Conservation (phyloP, 495 filamentous ascomycete genomes). For the Ramalina intermedia region DNA sequence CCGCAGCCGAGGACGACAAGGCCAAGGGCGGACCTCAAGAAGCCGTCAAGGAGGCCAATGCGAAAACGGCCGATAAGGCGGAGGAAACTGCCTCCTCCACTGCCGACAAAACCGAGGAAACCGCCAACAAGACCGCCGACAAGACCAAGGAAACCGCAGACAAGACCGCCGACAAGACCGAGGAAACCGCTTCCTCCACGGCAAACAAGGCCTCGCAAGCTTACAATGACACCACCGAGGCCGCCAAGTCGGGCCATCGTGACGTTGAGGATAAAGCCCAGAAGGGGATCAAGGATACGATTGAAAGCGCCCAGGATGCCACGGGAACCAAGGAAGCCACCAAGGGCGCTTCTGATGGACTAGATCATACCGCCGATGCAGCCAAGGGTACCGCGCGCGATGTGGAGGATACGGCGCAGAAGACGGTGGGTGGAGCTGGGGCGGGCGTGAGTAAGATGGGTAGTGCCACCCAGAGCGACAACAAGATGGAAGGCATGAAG, state of each 20-base stretch:
- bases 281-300: conserved; percentile 5
- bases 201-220: conserved; percentile 3
- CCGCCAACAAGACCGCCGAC: no score
- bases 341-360: conserved; percentile 1
- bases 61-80: background rate
- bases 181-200: conserved; percentile 1
- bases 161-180: background rate
- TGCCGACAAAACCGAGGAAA: background rate
- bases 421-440: conserved; percentile 1
- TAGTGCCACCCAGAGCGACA: background rate
- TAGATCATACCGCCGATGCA: conserved; percentile 3
- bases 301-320: background rate
- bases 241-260: conserved; percentile 6
- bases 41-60: background rate
- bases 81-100: conserved; percentile 1
- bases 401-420: background rate
- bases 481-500: background rate
- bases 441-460: conserved; percentile 3
- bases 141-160: background rate
- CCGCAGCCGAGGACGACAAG: background rate
- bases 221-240: conserved; percentile 5
- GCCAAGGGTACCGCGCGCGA: conserved; percentile 7
- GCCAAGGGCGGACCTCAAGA: background rate
- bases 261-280: conserved; percentile 7
- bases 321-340: conserved; percentile 11